Base-by-base conservation (phyloP, 495 filamentous ascomycete genomes). In the Amorphotheca resinae region DNA sequence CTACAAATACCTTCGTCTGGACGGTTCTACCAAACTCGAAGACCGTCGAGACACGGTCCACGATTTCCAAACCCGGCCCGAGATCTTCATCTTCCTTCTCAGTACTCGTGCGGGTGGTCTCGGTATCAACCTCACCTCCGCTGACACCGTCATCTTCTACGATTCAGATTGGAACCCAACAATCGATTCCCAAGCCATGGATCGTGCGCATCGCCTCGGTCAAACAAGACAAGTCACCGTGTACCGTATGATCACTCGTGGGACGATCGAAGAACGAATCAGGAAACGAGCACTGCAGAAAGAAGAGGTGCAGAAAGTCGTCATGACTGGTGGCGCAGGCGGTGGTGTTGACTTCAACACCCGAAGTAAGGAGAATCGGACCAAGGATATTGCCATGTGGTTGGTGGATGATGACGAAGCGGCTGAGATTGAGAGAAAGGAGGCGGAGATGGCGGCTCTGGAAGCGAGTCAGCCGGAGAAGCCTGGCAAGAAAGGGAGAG, bases 121-220 rank as follows among this genome's bases (percentile, higher is more conserved):
- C 25, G 91, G 91, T 64, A 96, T 98, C 71, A 98, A 98, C 58
- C 68, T 98, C 51, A 98, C 91, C 1, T 78, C 80, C 15, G 91
- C 84, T 33, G 75, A 79, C 53, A 98, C 89, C 5, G 91, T 98
- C 59, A 98, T 98, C 59, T 98, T 98, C 73, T 98, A 98, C 70
- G 91, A 98, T 54, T 93, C 85, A 8, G 91, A 98, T 59, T 98
- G 91, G 91, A 98, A 98, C 60, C 91, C 91, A 21, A 98, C 91
- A 14, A 96, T 98, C 55, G 91, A 98, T 62, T 88, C 82, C 18
- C 91, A 98, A 58, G 91, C 91, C 59, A 96, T 96, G 93, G 91
- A 98, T 61, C 86, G 91, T 55, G 91, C 91, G 18, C 91, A 98
- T 70, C 87, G 91, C 70, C 80, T 98, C 16, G 91, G 91, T 31